These are phyloP conservation scores for Phytophthora syringae DNA, from an alignment of 352 stramenopile genomes.

Conservation along the genomic window DNA sequence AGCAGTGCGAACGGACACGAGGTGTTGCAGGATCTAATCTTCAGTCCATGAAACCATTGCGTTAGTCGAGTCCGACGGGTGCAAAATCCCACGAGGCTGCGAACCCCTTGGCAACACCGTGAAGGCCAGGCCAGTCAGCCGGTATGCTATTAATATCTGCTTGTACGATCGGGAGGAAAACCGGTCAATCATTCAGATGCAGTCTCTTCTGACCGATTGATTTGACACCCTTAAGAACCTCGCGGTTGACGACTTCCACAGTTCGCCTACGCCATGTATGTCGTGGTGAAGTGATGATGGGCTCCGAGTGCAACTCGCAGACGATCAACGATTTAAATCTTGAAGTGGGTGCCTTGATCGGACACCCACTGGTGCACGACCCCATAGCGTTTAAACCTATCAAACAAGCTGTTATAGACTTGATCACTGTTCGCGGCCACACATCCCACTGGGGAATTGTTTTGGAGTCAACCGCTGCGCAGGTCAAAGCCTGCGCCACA, in stretches of 20 bases:
- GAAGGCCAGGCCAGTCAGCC: neutral
- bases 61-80: neutral
- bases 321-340: neutral
- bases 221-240: neutral
- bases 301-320: neutral
- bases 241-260: neutral
- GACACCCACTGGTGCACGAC: neutral
- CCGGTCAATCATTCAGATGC: neutral
- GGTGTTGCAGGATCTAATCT: too few species aligned
- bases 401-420: neutral
- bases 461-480: too few species aligned
- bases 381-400: neutral
- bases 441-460: too few species aligned
- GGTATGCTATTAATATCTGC: neutral
- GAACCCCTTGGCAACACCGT: neutral
- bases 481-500: too few species aligned
- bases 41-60: too few species aligned
- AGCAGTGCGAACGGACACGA: slow-evolving; percentile 93
- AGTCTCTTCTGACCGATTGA: neutral
- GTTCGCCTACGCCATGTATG: too few species aligned
- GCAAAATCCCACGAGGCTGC: neutral
- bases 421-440: neutral
- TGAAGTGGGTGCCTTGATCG: neutral
- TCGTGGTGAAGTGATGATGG: neutral
- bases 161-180: neutral